Percentiles rank a stretch among this genome's conserved stretches.
Evolutionary conservation across 257 asterid genomes (phyloP).

Genomic region (Anisodus tanguticus): DNA sequence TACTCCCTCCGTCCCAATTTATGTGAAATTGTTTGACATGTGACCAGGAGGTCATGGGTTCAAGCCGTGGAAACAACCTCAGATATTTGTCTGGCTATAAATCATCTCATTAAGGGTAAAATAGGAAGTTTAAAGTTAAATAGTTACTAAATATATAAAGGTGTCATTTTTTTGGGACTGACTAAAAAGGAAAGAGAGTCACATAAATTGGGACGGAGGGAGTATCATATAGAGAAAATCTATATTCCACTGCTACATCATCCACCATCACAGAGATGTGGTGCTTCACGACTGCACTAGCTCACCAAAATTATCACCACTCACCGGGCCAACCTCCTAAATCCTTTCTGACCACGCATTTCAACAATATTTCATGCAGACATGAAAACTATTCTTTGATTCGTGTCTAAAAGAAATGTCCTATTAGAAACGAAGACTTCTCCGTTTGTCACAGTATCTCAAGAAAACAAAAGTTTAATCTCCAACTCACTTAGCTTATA

Average conservation of each 20-base stretch:
- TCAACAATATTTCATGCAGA: constrained; percentile 9
- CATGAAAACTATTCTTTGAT: background rate
- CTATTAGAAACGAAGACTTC: background rate
- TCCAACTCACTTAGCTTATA: background rate
- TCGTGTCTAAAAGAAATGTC: constrained; percentile 12
- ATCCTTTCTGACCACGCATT: background rate
- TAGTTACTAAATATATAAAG: too few relatives aligned
- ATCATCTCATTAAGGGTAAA: too few relatives aligned
- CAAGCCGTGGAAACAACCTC: too few relatives aligned
- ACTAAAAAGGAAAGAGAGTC: too few relatives aligned
- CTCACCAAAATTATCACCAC: constrained; percentile 20
- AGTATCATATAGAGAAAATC: constrained; percentile 1
- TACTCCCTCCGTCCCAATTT: too few relatives aligned
- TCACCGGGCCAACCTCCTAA: constrained; percentile 10
- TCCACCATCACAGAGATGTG: background rate
- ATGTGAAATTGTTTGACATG: too few relatives aligned
- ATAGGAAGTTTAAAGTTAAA: too few relatives aligned
- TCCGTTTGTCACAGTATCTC: constrained; percentile 1
- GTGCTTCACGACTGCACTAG: constrained; percentile 5
- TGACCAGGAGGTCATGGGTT: too few relatives aligned
- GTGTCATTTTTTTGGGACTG: too few relatives aligned
- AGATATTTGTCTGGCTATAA: too few relatives aligned
- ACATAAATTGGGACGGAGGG: too few relatives aligned
- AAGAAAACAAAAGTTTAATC: constrained; percentile 1
- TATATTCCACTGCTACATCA: background rate